A percentile compares a stretch with the other conserved stretches of the same genome.
Conservation (phyloP, 208 protist genomes). For the Phytomonas sp. region DNA sequence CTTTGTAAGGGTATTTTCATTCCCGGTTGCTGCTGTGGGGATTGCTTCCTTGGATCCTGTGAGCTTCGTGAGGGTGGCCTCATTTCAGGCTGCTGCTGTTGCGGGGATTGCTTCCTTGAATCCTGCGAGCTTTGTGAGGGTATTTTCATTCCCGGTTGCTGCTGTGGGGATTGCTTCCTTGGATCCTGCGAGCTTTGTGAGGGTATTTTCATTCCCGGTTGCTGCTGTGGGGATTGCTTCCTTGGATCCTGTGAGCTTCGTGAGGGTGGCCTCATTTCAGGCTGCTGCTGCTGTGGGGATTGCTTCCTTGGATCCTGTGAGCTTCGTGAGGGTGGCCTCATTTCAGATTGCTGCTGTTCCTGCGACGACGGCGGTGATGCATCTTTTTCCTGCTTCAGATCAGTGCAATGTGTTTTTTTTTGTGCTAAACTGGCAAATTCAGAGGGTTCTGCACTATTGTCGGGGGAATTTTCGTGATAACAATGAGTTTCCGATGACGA, state of each 20-base stretch:
- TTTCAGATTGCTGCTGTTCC: background rate
- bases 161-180: background rate
- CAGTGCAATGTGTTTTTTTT: background rate
- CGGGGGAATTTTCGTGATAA: background rate
- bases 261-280: no score
- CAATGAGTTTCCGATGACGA: background rate
- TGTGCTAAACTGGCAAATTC: background rate
- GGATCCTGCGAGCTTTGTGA: background rate
- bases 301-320: background rate
- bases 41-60: background rate
- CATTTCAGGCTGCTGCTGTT: background rate
- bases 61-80: background rate
- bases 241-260: no score
- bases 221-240: background rate
- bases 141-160: no score
- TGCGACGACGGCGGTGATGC: background rate
- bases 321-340: background rate
- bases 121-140: no score
- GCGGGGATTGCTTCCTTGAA: no score
- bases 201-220: background rate
- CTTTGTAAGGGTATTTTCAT: no score
- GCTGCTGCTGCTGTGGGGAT: background rate
- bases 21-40: background rate
- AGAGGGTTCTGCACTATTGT: background rate
- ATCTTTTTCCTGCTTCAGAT: background rate